Conservation (phyloP, 441 rosid species). For the Erodium chrysanthum region DNA sequence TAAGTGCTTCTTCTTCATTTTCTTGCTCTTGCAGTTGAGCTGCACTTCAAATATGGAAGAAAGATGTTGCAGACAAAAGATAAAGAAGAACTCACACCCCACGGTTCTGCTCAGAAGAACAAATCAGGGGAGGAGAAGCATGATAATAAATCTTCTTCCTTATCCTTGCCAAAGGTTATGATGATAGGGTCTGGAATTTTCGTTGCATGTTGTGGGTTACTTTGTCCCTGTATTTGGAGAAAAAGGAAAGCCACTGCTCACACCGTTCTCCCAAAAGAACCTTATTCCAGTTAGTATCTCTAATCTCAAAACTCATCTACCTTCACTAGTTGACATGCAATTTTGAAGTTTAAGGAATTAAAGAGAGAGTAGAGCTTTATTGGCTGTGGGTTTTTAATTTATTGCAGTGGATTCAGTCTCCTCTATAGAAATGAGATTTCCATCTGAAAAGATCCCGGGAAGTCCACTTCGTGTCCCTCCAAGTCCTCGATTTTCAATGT, state of each 20-base stretch:
- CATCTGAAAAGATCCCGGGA: conserved; percentile 52
- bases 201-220: conserved; percentile 37
- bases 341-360: no score
- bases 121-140: conserved; percentile 13
- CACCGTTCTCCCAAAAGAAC: conserved; percentile 50
- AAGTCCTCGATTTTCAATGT: conserved; percentile 71
- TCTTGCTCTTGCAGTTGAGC: conserved; percentile 27
- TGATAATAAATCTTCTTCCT: conserved; percentile 14
- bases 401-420: conserved; percentile 56
- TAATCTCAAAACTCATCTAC: neutral
- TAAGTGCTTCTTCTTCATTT: neutral
- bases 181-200: conserved; percentile 46
- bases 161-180: conserved; percentile 27
- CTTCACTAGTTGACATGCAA: neutral
- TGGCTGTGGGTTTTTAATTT: conserved; percentile 8
- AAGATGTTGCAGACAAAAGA: conserved; percentile 36
- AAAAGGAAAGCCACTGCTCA: conserved; percentile 55
- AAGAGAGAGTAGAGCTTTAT: no score
- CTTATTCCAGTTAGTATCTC: conserved; percentile 46
- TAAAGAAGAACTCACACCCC: conserved; percentile 15
- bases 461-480: conserved; percentile 71
- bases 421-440: conserved; percentile 39
- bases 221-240: conserved; percentile 61
- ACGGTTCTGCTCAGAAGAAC: conserved; percentile 13
- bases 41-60: conserved; percentile 35